These are phyloP conservation scores for Alternaria alternata DNA, from an alignment of 2,329 filamentous ascomycete species.

Conservation along the genomic window DNA sequence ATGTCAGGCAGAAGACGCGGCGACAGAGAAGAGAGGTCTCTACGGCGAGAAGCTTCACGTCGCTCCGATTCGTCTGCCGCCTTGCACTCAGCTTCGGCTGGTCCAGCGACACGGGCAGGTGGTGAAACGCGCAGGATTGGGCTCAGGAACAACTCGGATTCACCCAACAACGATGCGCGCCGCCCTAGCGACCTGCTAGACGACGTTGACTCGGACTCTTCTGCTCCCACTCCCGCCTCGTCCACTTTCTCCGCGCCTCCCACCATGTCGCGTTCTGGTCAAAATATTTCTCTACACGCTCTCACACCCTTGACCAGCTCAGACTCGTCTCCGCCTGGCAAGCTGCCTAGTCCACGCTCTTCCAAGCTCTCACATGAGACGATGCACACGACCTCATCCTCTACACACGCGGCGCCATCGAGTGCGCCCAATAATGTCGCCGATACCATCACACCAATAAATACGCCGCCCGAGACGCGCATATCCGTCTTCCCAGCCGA, in stretches of 20 bases:
- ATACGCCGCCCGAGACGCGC: constrained; percentile 54
- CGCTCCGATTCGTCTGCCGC: constrained; percentile 35
- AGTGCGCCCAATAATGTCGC: constrained; percentile 54
- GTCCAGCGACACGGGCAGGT: constrained; percentile 23
- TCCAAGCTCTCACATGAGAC: constrained; percentile 50
- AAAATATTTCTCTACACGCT: constrained; percentile 61
- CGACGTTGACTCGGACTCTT: constrained; percentile 76
- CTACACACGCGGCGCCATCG: constrained; percentile 43
- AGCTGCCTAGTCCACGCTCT: constrained; percentile 63
- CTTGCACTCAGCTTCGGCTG: constrained; percentile 20
- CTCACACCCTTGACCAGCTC: constrained; percentile 72
- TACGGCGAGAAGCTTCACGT: constrained; percentile 37
- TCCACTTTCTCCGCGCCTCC: constrained; percentile 71
- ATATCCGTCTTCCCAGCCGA: constrained; percentile 61
- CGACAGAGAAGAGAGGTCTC: constrained; percentile 28
- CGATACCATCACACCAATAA: constrained; percentile 56
- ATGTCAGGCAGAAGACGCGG: constrained; percentile 61
- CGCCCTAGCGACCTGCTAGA: constrained; percentile 70
- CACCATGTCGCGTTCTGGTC: constrained; percentile 65
- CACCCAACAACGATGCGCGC: constrained; percentile 42
- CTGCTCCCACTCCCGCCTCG: constrained; percentile 64
- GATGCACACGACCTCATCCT: constrained; percentile 43
- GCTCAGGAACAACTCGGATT: constrained; percentile 29
- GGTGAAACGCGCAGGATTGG: constrained; percentile 23
- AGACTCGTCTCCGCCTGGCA: constrained; percentile 69